Evolutionary conservation across 768 basidiomycete species (phyloP), one percentile per base, ranked within the genome.

Genomic region (Tubosaeta sp.): DNA sequence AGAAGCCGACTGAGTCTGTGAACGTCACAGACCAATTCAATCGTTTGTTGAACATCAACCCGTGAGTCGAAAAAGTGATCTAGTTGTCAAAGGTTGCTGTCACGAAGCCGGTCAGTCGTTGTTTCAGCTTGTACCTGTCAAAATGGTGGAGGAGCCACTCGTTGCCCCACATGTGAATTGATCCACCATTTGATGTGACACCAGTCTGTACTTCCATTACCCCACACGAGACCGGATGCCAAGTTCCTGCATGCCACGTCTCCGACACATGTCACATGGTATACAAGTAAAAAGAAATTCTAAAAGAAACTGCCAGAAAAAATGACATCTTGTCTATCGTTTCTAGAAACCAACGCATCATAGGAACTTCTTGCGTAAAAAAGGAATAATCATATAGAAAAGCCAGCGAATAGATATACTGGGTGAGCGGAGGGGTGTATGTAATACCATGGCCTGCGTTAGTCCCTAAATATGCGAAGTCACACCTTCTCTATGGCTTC

Each of bases 351-450:
- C 41, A 27, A 44, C 41, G 41, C 42, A 43, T 61, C 22, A 66
- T 47, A 53, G 56, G 41, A 60, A 55, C 51, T 64, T 67, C 51
- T 64, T 67, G 55, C 59, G 67, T 45, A 68, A 65, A 62, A 70
- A 68, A 58, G 67, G 67, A 71, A 69, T 69, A 71, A 69, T 62
- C 67, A 69, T 71, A 69, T 67, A 69, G 52, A 71, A 69, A 19
- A 71, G 56, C 67, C 67, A 69, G 17, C 67, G 69, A 51, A 68
- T 65, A 55, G 65, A 67, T 59, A 67, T 13, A 49, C 54, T 54
- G 37, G 69, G 56, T 27, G 50, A 49, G 54, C 54, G 64, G 48
- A 46, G 44, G 50, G 54, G 43, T 48, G 53, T 60, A 60, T 60
- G 59, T 57, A 66, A 70, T 46, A 43, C 58, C 52, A 46, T 57